Evolutionary conservation across 257 asterid species (phyloP), one percentile per base, ranked within the genome.

Genomic region (Eustoma russellianum): DNA sequence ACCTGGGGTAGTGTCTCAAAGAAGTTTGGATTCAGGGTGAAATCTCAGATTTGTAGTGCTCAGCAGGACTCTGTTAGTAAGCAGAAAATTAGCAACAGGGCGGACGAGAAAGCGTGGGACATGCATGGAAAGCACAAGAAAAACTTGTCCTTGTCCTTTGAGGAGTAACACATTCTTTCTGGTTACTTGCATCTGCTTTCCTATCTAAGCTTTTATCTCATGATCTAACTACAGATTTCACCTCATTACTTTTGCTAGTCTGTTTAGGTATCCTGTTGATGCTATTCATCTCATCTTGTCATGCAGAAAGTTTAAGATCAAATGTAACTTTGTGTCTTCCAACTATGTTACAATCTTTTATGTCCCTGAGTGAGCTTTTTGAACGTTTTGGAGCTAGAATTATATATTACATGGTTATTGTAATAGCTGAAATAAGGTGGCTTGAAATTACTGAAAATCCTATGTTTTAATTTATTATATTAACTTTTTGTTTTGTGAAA

Each of bases 31-130:
- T 80, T 87, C 61, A 59, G 78, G 52, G 38, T 86, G 17, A 91
- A 84, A 83, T 86, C 98, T 11, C 98, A 87, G 57, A 84, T 91
- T 95, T 91, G 98, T 74, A 87, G 94, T 61, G 96, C 98, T 50
- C 83, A 86, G 68, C 96, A 91, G 74, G 94, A 85, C 24, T 91
- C 98, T 11, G 89, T 91, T 30, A 91, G 86, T 52, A 87, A 90
- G 74, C 86, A 79, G 71, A 73, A 63, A 52, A 74, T 49, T 41
- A 75, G 66, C 13, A 56, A 50, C 24, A 73, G 49, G 33, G 80
- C 69, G 59, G 62, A 45, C 64, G 97, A 73, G 52, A 86, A 73
- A 79, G 74, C 59, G 5, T 70, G 71, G 57, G 91, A 77, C 9
- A 77, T 59, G 46, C 60, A 50, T 3, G 80, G 79, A 24, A 86